Base-by-base conservation (phyloP, 495 filamentous ascomycete species). In the Achaetomiella virescens region DNA sequence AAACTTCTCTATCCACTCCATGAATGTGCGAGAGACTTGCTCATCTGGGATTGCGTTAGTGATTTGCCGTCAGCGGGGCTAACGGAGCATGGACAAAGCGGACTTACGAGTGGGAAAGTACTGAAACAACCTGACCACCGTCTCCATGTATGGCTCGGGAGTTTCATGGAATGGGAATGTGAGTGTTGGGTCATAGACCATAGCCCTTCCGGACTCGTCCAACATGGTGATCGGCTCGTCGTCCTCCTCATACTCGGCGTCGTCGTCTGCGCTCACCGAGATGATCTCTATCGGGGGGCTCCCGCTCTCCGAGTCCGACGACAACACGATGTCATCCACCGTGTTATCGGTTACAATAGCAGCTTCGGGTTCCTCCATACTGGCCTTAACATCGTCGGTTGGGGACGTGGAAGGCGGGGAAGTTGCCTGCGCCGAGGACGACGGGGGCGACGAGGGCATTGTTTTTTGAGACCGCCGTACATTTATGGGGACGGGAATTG, bases 401-500 rank as follows among this genome's bases (percentile, higher is more conserved):
- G 48, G 49, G 21, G 52, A 33, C 37, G 43, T 15, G 17, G 52
- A 18, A 4, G 58, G 43, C n/a, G 65, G 52, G 17, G 60, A 40
- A 52, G 67, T 47, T 43, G 61, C 62, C 38, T 60, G 58, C 20
- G 68, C 68, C 7, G 72, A 68, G 12, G 75, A 76, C 29, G 77
- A 78, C 14, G 73, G 50, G 4, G 78, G 72, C 3, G 74, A 79
- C n/a, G 75, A 71, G 2, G 72, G 68, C 25, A 69, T 72, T 15
- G 65, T 60, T 20, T 73, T 74, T 27, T 70, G 62, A 7, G 60
- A 48, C 41, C 63, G 66, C 52, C 78, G 72, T 18, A 81, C 66
- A 52, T 82, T 81, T 41, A 81, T 74, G 17, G 78, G 81, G 51
- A 81, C 76, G 59, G 70, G 70, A 64, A 75, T 80, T 14, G 75